phyloP scores from a whole-genome alignment of 129 eudicot genomes.

The Centella asiatica region DNA sequence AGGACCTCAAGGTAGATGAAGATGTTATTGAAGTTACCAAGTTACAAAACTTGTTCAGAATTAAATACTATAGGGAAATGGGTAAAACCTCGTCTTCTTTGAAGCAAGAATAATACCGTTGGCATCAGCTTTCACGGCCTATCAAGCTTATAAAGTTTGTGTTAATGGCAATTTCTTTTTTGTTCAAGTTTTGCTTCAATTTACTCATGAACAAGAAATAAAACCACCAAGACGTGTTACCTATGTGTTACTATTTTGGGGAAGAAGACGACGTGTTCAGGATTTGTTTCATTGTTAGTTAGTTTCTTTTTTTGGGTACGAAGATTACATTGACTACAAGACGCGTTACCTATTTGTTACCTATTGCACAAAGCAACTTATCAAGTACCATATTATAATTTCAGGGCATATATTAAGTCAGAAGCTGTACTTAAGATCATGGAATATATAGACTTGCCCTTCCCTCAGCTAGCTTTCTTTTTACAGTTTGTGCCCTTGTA shows the following conservation, averaged over 20 bases:
- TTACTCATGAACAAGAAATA: too few species aligned
- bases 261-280: too few species aligned
- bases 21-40: not conserved
- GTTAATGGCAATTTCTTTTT: too few species aligned
- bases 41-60: not conserved
- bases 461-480: constrained; percentile 90
- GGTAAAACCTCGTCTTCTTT: too few species aligned
- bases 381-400: constrained; percentile 5
- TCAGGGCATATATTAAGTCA: constrained; percentile 89
- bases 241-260: too few species aligned
- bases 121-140: not conserved
- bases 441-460: constrained; percentile 95
- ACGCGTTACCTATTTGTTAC: too few species aligned
- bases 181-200: not conserved
- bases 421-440: constrained; percentile 95
- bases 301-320: too few species aligned
- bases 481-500: constrained; percentile 79
- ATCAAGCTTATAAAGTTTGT: not conserved
- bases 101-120: too few species aligned
- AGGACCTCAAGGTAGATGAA: not conserved
- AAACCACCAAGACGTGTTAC: too few species aligned
- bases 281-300: too few species aligned
- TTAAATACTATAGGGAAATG: not conserved
- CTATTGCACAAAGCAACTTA: constrained; percentile 4
- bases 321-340: too few species aligned